Base-by-base conservation (phyloP, 164 flowering plant species). In the Saururus chinensis region DNA sequence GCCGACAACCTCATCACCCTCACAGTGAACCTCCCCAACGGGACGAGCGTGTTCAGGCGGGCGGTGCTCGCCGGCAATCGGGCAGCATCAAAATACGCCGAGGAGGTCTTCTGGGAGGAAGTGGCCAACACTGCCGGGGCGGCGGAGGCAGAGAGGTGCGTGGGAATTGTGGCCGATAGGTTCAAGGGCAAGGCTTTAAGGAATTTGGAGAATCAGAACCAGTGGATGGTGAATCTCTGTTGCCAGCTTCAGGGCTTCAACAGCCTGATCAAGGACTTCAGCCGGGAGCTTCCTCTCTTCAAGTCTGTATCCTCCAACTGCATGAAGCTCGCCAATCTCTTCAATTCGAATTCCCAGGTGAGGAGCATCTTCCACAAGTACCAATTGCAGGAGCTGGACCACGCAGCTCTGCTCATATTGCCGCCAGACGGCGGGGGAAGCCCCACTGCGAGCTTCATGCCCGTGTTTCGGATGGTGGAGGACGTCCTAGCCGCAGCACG, bases 11-110 rank as follows among this genome's bases (percentile, higher is more conserved):
- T 88, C 70, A 90, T 88, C 52, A 86, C 81, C 68, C 73, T 95
- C 77, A 76, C 82, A 1, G 89, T 89, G 59, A 95, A 91, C 75
- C 82, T 95, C 40, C 99, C 99, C 1, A 85, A 95, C 63, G 99
- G 97, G 66, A 88, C 95, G 25, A 88, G 87, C 68, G 75, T 95
- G 64, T 95, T 82, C 58, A 71, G 84, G 23, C 79, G 78, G 68
- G 97, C 96, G 0, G 83, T 83, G 58, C 84, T 95, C 53, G 73
- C 87, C 19, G 70, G 71, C 23, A 85, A 85, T 3, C 59, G 78
- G 11, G 86, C 78, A 48, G 85, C 89, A 23, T 77, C 93, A 0
- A 79, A 79, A 61, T 86, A 79, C 57, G 97, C 97, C 0, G 96
- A 95, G 85, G 96, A 91, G 63, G 75, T 86, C 52, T 65, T 92